These are phyloP conservation scores for Neodidymelliopsis sp. DNA, from an alignment of 2,329 filamentous ascomycete species.

Conservation along the genomic window DNA sequence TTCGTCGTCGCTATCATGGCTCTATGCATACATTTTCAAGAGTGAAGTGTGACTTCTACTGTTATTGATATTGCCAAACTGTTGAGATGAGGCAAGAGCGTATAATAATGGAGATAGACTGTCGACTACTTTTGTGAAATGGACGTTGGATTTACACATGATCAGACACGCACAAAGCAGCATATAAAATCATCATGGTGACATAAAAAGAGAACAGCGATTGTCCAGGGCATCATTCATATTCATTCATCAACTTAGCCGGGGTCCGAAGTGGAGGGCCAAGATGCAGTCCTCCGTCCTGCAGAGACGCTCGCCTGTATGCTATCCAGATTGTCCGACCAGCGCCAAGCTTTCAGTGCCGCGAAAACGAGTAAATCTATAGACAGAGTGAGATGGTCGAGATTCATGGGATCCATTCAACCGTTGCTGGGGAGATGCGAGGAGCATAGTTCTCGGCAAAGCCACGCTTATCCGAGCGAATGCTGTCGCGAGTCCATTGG, in stretches of 20 bases:
- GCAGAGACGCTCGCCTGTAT: constrained; percentile 25
- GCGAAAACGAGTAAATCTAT: constrained; percentile 23
- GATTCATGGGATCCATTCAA: constrained; percentile 3
- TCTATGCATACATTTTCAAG: too few relatives aligned
- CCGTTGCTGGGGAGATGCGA: not conserved
- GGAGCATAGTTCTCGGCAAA: not conserved
- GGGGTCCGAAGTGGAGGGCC: constrained; percentile 7
- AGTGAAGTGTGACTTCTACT: too few relatives aligned
- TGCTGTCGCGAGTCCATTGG: not conserved
- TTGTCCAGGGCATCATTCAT: constrained; percentile 22
- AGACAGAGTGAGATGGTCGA: constrained; percentile 6
- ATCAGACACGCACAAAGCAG: too few relatives aligned
- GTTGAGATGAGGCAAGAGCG: too few relatives aligned
- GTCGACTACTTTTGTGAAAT: too few relatives aligned
- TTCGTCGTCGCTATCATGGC: too few relatives aligned
- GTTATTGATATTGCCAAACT: too few relatives aligned
- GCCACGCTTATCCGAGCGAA: not conserved
- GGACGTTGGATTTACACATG: too few relatives aligned
- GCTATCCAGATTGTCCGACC: constrained; percentile 28
- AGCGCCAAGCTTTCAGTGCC: constrained; percentile 29
- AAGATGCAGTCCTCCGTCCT: constrained; percentile 16
- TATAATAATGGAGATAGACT: too few relatives aligned
- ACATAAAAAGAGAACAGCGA: too few relatives aligned
- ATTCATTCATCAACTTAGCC: constrained; percentile 26
- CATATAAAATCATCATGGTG: too few relatives aligned